Conservation (phyloP, 2,329 filamentous ascomycete species). For the Akanthomyces lecanii region DNA sequence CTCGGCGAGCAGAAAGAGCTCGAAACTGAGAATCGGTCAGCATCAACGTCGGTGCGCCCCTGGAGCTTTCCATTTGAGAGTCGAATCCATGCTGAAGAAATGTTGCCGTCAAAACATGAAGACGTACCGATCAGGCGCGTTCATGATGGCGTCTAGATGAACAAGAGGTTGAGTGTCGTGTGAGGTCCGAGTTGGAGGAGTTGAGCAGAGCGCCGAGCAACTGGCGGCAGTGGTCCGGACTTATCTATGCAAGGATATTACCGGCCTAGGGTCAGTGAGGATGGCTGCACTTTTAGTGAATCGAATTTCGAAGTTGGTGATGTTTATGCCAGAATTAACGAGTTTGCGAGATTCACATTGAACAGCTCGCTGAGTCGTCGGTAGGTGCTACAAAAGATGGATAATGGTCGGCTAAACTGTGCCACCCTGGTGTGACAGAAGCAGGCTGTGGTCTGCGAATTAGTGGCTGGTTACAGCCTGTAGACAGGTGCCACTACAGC, state of each 20-base stretch:
- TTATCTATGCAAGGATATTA: background rate
- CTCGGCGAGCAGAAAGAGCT: conserved; percentile 82
- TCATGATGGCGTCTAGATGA: conserved; percentile 36
- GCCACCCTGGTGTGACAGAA: background rate
- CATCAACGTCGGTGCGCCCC: background rate
- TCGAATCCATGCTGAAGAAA: background rate
- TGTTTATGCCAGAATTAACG: background rate
- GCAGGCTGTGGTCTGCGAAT: no score
- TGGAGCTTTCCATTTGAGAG: background rate
- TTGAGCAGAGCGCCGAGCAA: background rate
- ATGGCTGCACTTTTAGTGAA: background rate
- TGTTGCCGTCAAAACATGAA: background rate
- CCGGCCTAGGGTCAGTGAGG: accelerated
- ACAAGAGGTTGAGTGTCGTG: background rate
- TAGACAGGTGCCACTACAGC: no score
- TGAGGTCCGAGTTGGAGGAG: background rate
- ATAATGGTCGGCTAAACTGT: conserved; percentile 16
- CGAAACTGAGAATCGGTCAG: conserved; percentile 60
- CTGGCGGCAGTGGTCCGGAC: background rate
- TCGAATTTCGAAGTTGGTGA: background rate
- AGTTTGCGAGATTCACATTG: background rate
- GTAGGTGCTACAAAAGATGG: background rate
- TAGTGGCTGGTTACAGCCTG: no score
- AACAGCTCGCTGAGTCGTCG: background rate
- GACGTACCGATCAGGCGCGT: conserved; percentile 54